Evolutionary conservation across 139 green algal species (phyloP), one percentile per base, ranked within the genome.

Genomic region (Tetradesmus obliquus): DNA sequence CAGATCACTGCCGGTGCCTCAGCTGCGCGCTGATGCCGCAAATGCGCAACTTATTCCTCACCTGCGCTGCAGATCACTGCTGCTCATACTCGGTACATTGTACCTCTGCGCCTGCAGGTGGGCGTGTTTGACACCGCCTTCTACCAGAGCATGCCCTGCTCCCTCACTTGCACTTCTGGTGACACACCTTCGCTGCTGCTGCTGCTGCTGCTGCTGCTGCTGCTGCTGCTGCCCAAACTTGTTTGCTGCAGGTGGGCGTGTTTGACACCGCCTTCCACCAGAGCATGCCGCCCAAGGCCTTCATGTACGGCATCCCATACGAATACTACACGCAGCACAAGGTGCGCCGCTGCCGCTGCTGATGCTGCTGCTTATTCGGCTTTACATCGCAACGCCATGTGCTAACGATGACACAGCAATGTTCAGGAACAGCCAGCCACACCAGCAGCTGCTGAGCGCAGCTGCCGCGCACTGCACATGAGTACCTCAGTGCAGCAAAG

Each of bases 211-310:
- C 32, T 45, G 32, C 32, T 45, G 32, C 32, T 45, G 32, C 32
- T 45, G 24, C 32, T 45, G 32, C 32, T 45, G 32, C 32, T 45
- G 32, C 32, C 32, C 32, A 45, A 45, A 45, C 32, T 45, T 45
- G 32, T 45, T 45, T 45, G 55, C 55, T 85, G 58, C 97, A 99
- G 94, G 97, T 99, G 7, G 97, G 94, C 45, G 97, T 99, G 54
- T 99, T 99, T 91, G 97, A 99, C 94, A 99, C 97, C 1, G 97
- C 97, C 9, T 99, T 97, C 91, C 97, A 99, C 93, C 93, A 96
- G 69, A 98, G 96, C 60, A 98, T 99, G 96, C 94, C 96, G 0
- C 83, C 95, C 1, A 69, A 94, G 15, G 96, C 97, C 1, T 99
- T 95, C 94, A 97, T 96, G 84, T 99, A 99, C 88, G 97, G 94